Evolutionary conservation across 768 basidiomycete genomes (phyloP).

Genomic region (Termitomyces bulborhizus): DNA sequence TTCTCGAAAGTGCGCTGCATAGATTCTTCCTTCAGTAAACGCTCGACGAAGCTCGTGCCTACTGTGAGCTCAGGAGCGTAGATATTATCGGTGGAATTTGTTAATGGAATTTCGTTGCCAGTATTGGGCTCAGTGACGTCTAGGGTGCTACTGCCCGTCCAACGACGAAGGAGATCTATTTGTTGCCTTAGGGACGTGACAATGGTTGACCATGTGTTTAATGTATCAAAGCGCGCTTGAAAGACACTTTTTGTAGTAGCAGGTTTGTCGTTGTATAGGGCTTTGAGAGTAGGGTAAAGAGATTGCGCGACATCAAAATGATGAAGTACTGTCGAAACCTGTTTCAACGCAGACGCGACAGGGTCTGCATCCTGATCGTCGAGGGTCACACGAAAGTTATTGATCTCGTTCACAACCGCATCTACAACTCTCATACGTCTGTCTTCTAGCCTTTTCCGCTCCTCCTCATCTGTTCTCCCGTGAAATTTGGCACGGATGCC

Average conservation of each 20-base stretch:
- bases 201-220: constrained; percentile 91
- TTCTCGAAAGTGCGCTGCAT: constrained; percentile 93
- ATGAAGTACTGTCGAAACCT: constrained; percentile 61
- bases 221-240: constrained; percentile 78
- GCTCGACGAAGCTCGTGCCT: constrained; percentile 86
- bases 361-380: constrained; percentile 26
- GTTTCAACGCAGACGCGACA: constrained; percentile 45
- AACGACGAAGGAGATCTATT: constrained; percentile 73
- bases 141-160: constrained; percentile 91
- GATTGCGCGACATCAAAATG: constrained; percentile 80
- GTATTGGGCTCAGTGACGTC: constrained; percentile 82
- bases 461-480: constrained; percentile 75
- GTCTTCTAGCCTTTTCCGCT: constrained; percentile 77
- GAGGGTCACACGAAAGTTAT: constrained; percentile 58
- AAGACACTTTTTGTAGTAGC: constrained; percentile 60
- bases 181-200: constrained; percentile 80
- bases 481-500: constrained; percentile 85
- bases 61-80: constrained; percentile 46
- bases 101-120: constrained; percentile 49
- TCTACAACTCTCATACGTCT: constrained; percentile 77
- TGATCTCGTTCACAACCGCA: constrained; percentile 76
- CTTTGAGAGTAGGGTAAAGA: constrained; percentile 79
- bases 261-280: constrained; percentile 75
- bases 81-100: constrained; percentile 18
- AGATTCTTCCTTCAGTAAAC: constrained; percentile 93